phyloP scores from a whole-genome alignment of 1,284 basidiomycete species.

The Marasmius tenuissimus region DNA sequence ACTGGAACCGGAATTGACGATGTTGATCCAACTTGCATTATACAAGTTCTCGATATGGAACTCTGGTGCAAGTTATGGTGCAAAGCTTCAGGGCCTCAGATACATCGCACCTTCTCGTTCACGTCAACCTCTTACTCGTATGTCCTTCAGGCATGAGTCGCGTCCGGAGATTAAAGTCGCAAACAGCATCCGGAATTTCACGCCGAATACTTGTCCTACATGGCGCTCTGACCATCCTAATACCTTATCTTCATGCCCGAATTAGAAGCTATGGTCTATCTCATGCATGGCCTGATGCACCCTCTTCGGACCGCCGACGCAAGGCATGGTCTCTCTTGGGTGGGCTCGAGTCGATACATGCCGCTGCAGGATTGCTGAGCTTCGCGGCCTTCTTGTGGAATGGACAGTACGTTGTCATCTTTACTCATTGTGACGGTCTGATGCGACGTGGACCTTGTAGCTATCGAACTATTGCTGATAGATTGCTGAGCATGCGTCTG shows the following conservation, averaged over 20 bases:
- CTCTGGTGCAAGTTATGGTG: conserved; percentile 84
- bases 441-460: conserved; percentile 37
- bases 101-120: conserved; percentile 40
- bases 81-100: conserved; percentile 85
- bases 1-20: conserved; percentile 80
- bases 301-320: conserved; percentile 72
- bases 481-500: conserved; percentile 79
- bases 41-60: conserved; percentile 88
- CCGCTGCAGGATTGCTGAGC: conserved; percentile 65
- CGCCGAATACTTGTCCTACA: conserved; percentile 65
- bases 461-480: conserved; percentile 84
- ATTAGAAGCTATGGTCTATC: conserved; percentile 78
- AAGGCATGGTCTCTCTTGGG: conserved; percentile 77
- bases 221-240: conserved; percentile 70
- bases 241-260: conserved; percentile 80
- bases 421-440: background rate
- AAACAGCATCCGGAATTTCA: conserved; percentile 60
- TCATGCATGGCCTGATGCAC: conserved; percentile 87
- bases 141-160: conserved; percentile 18
- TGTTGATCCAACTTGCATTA: conserved; percentile 76
- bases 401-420: conserved; percentile 61
- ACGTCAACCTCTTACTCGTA: conserved; percentile 32
- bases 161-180: conserved; percentile 8
- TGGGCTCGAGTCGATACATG: conserved; percentile 66
- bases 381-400: conserved; percentile 87